Evolutionary conservation across 2,329 filamentous ascomycete genomes (phyloP), one percentile per base, ranked within the genome.

Genomic region (Ceratocystis variospora): DNA sequence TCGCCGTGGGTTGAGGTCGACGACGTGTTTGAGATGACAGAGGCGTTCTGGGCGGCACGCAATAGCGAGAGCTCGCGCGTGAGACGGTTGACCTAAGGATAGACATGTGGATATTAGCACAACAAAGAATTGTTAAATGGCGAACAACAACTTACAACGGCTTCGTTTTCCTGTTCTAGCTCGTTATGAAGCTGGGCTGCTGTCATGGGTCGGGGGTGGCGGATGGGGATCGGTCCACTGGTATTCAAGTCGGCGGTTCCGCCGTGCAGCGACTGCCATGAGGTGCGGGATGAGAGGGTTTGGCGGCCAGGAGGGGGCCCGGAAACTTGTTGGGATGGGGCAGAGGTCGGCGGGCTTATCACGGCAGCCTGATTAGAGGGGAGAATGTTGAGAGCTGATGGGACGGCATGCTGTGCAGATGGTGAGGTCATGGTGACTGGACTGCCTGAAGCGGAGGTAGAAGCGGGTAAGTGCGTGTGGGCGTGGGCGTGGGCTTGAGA

Each of bases 141-240:
- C 22, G 33, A 37, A 46, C 25, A 2, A 4, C 6, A 45, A 77
- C 85, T 70, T 80, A 94, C 92, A 72, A 96, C 87, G 45, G 91
- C 89, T 76, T 97, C 93, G 72, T 97, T 92, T 74, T 97, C 93
- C 75, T 95, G 94, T 76, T 97, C 93, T 31, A 96, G 80, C 77
- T 96, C 85, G 68, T 89, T 80, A 75, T 96, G 91, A 68, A 97
- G 80, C 75, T 97, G 93, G 2, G 90, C 88, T 1, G 90, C 87
- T 0, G 93, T 96, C 74, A 96, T 78, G 2, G 92, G 92, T 45
- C 90, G 83, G 5, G 93, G 92, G 74, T 96, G 92, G 69, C 93
- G 84, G 71, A 95, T 77, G 3, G 93, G 92, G 0, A 88, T 89
- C 66, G 84, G 83, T 0, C 84, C 85, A 0, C 78, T 75, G 17